Base-by-base conservation (phyloP, 2,329 filamentous ascomycete species). In the Verruconis gallopava region DNA sequence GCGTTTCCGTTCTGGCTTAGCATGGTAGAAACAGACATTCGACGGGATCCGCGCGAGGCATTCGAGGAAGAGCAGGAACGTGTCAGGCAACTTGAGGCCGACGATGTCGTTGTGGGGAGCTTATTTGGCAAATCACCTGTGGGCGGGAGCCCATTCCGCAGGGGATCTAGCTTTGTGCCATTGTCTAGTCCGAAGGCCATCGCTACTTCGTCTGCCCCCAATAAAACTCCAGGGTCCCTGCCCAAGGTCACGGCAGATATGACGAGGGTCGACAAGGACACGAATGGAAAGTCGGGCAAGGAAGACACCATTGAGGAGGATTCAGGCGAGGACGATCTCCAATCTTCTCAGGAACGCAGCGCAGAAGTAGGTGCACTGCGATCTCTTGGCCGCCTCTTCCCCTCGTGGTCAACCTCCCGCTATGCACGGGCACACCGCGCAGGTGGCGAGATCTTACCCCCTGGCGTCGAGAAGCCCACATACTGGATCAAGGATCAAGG, bases 401-500 rank as follows among this genome's bases (percentile, higher is more conserved):
- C 86, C 0, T 77, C 79, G 3, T 86, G 94, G 57, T 88, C 84
- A 1, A 74, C 85, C 30, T 84, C 81, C 46, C 82, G 84, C 51
- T 88, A 86, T 58, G 78, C 81, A 20, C 66, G 63, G 39, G 62
- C 65, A 17, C 65, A 64, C 65, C 68, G 51, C 63, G 65, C 20
- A 3, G 30, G 28, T 11, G 62, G 63, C 39, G 64, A 67, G 11
- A 63, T 70, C 40, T 69, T 96, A 3, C 91, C 91, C 0, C 82
- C 86, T 19, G 91, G 91, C 21, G 85, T 98, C n/a, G 75, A 75
- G 17, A 79, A 93, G 55, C 91, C 91, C 2, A 76, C 73, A 5
- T 72, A 77, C 49, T 93, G 89, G 79, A 84, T 98, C 69, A 98
- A 98, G 67, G 93, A 98, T 62, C 75, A 81, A 22, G 89, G 91